A percentile compares a stretch with the other conserved stretches of the same genome.
Evolutionary conservation across 495 filamentous ascomycete species (phyloP).

Genomic region (Glonium stellatum): DNA sequence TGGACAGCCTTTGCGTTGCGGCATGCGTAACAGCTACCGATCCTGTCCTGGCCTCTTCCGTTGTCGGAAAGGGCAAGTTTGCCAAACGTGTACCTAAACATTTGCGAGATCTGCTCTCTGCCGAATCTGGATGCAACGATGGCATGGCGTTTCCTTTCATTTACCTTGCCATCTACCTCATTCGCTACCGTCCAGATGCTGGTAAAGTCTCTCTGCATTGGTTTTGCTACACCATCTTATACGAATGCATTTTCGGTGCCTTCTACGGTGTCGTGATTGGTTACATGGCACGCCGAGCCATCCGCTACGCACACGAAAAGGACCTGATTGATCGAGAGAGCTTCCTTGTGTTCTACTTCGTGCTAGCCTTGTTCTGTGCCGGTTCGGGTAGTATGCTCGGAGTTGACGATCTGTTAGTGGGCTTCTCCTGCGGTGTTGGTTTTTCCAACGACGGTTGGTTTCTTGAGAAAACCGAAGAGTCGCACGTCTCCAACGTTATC

Average conservation of each 20-base stretch:
- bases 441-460: conserved; percentile 99
- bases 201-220: conserved; percentile 71
- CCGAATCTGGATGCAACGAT: conserved; percentile 98
- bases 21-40: conserved; percentile 98
- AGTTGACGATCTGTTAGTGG: conserved; percentile 92
- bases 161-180: conserved; percentile 83
- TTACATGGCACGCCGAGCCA: conserved; percentile 80
- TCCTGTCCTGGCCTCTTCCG: conserved; percentile 93
- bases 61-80: conserved; percentile 98
- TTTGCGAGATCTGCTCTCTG: conserved; percentile 88
- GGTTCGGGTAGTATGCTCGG: conserved; percentile 89
- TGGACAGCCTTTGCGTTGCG: conserved; percentile 77
- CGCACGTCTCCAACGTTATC: conserved; percentile 98
- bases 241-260: conserved; percentile 92
- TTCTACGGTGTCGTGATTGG: conserved; percentile 84
- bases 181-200: conserved; percentile 64
- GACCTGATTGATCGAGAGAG: conserved; percentile 91
- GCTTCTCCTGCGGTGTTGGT: conserved; percentile 89
- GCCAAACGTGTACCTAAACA: conserved; percentile 96
- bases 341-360: conserved; percentile 98
- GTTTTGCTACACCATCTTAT: conserved; percentile 85
- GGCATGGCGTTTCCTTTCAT: conserved; percentile 99
- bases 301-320: conserved; percentile 78
- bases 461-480: conserved; percentile 94
- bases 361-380: conserved; percentile 91